Evolutionary conservation across 2,329 filamentous ascomycete species (phyloP).

Genomic region (Penicillium corylophilum): DNA sequence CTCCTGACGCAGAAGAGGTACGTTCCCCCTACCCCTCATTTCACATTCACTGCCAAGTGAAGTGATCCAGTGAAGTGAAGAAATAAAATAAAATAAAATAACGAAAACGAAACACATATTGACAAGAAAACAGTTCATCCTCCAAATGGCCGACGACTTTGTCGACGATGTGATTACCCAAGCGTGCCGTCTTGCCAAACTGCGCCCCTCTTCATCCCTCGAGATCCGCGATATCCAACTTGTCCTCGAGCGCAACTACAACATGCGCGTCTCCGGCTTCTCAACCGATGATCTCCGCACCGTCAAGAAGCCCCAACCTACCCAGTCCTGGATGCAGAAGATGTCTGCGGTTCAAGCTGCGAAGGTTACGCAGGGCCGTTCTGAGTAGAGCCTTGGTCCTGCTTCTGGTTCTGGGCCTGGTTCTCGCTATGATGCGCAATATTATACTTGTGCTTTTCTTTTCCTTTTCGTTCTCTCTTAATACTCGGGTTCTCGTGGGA

Average conservation of each 20-base stretch:
- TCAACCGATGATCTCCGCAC: conserved; percentile 91
- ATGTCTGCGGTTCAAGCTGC: conserved; percentile 95
- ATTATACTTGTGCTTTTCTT: not conserved
- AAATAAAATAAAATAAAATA: not conserved
- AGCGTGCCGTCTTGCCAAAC: conserved; percentile 88
- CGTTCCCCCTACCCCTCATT: conserved; percentile 23
- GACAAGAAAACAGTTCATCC: conserved; percentile 69
- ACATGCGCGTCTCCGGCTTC: conserved; percentile 91
- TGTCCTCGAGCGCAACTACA: conserved; percentile 79
- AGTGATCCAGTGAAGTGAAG: not conserved
- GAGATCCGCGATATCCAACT: conserved; percentile 86
- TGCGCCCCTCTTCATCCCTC: conserved; percentile 83
- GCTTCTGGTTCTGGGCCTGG: not conserved
- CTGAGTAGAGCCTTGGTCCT: conserved; percentile 29
- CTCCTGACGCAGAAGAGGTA: conserved; percentile 95
- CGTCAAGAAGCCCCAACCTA: conserved; percentile 88
- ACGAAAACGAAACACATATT: not conserved
- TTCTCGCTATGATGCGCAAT: not conserved
- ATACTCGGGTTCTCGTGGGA: not conserved
- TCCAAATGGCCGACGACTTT: conserved; percentile 89
- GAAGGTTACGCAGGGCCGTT: conserved; percentile 61
- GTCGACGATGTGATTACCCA: conserved; percentile 85
- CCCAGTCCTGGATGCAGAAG: conserved; percentile 88
- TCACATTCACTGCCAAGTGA: not conserved
- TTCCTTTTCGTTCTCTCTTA: not conserved